These are phyloP conservation scores for Blastobotrys elegans DNA, from an alignment of 1,139 yeast species.

Conservation along the genomic window DNA sequence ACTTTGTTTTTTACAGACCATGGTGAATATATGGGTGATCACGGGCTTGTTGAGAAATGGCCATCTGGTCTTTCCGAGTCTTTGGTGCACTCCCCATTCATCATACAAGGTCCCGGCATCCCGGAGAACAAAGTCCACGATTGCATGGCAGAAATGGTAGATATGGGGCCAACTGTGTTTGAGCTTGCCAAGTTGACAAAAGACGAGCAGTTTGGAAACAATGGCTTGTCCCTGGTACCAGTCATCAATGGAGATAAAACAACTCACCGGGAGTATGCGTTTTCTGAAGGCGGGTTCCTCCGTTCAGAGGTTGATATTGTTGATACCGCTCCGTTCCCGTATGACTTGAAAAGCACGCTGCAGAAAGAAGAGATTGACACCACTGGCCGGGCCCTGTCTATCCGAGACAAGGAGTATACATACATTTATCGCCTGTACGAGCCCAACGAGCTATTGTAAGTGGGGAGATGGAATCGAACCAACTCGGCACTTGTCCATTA, in stretches of 20 bases:
- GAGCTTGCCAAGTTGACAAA: too few species aligned
- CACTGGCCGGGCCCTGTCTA: background rate
- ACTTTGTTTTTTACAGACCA: conserved; percentile 1
- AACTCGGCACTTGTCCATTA: too few species aligned
- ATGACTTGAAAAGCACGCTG: background rate
- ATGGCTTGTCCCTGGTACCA: too few species aligned
- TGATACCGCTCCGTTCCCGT: background rate
- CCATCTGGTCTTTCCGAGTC: conserved; percentile 1
- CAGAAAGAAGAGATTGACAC: background rate
- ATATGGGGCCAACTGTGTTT: too few species aligned
- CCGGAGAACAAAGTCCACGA: too few species aligned
- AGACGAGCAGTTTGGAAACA: too few species aligned
- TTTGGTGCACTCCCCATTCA: conserved; percentile 1
- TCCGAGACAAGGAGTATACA: background rate
- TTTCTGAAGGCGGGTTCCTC: conserved; percentile 2
- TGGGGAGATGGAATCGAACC: too few species aligned
- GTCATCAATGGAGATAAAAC: background rate
- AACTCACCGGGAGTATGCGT: background rate
- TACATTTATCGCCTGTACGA: background rate
- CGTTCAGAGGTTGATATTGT: background rate
- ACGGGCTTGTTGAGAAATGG: conserved; percentile 1
- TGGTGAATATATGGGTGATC: conserved; percentile 4
- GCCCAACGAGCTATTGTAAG: background rate
- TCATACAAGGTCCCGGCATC: too few species aligned
- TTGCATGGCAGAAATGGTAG: too few species aligned